A percentile compares a stretch with the other conserved stretches of the same genome.
Conservation (phyloP, 176 grass and related monocot genomes). For the Eleusine indica region DNA sequence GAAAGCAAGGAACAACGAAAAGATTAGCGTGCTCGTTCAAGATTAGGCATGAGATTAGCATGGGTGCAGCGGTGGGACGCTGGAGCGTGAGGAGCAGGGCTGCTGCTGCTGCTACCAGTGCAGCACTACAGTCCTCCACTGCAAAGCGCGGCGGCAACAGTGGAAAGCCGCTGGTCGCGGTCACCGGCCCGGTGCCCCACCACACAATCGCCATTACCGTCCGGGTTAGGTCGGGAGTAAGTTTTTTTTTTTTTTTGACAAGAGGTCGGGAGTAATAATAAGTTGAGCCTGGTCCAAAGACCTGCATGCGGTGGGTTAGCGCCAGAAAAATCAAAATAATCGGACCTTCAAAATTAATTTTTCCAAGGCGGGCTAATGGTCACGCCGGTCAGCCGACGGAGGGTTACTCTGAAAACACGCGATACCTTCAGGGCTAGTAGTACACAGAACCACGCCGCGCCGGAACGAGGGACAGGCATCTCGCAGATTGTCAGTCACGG, state of each 20-base stretch:
- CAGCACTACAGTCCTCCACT: not conserved
- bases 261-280: no score
- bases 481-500: constrained; percentile 28
- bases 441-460: not conserved
- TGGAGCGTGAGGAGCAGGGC: not conserved
- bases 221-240: constrained; percentile 29
- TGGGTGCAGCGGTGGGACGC: not conserved
- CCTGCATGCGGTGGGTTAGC: not conserved
- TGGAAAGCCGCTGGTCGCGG: not conserved
- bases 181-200: constrained; percentile 33
- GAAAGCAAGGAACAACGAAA: not conserved
- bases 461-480: not conserved
- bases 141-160: not conserved
- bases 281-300: no score
- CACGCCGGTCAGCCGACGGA: not conserved
- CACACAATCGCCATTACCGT: constrained; percentile 20
- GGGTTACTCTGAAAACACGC: no score
- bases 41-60: constrained; percentile 37
- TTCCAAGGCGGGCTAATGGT: not conserved
- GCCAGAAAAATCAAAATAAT: not conserved
- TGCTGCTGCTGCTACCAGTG: not conserved
- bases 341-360: constrained; percentile 7
- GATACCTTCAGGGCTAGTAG: not conserved
- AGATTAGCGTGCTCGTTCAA: constrained; percentile 25
- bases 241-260: not conserved